Evolutionary conservation across 2,329 filamentous ascomycete genomes (phyloP).

Genomic region (Fusarium sp.): DNA sequence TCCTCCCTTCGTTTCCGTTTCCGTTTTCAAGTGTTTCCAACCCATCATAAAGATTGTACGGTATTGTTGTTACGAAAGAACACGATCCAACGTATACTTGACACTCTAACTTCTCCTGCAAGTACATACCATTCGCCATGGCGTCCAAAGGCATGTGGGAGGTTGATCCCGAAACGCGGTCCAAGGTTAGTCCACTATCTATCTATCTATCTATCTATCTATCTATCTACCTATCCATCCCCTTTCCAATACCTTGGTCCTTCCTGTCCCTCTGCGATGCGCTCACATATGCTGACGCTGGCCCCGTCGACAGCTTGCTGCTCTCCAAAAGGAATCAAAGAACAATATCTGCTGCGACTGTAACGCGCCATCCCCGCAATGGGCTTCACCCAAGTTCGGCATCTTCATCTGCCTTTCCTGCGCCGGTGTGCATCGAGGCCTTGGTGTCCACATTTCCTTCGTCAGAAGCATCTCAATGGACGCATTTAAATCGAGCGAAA

Average conservation of each 20-base stretch:
- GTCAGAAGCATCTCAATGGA: slow-evolving; percentile 99
- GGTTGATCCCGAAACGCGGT: slow-evolving; percentile 96
- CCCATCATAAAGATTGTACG: slow-evolving; percentile 19
- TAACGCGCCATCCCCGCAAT: slow-evolving; percentile 95
- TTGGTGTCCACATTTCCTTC: slow-evolving; percentile 98
- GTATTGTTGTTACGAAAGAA: slow-evolving; percentile 3
- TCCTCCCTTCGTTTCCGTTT: slow-evolving; percentile 30
- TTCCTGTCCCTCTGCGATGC: slow-evolving; percentile 4
- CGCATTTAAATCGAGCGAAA: slow-evolving; percentile 93
- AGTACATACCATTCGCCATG: slow-evolving; percentile 56
- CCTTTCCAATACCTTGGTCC: slow-evolving; percentile 14
- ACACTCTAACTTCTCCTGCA: slow-evolving; percentile 15
- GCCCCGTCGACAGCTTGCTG: slow-evolving; percentile 74
- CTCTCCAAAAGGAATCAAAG: slow-evolving; percentile 89
- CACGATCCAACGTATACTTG: not conserved
- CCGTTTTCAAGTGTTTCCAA: slow-evolving; percentile 34
- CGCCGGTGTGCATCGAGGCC: slow-evolving; percentile 91
- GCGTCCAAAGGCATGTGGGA: slow-evolving; percentile 93
- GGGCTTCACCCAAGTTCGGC: slow-evolving; percentile 97
- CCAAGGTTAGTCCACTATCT: slow-evolving; percentile 74
- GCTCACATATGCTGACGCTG: slow-evolving; percentile 30
- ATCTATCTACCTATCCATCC: slow-evolving; percentile 4
- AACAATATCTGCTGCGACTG: slow-evolving; percentile 97
- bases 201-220: not conserved
- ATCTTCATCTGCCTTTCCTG: slow-evolving; percentile 99